A percentile compares a stretch with the other conserved stretches of the same genome.
These are phyloP conservation scores for Rhizoclosmatium globosum DNA, from an alignment of 192 early-diverging fungal species.

Conservation along the genomic window DNA sequence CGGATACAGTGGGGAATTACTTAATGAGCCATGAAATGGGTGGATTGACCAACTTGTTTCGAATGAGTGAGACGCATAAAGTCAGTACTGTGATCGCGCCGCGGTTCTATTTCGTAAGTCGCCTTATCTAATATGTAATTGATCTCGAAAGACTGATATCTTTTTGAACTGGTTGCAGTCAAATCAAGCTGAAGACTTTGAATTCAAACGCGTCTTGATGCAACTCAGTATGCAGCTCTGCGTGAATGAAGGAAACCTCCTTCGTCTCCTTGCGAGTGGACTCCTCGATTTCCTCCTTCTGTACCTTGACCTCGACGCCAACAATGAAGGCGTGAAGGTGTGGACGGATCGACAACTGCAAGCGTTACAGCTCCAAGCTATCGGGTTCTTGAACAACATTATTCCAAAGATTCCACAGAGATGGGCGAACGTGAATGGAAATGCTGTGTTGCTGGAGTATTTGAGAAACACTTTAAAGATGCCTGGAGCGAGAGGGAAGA, in stretches of 20 bases:
- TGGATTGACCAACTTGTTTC: slow-evolving; percentile 4
- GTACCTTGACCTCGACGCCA: slow-evolving; percentile 37
- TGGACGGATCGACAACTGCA: slow-evolving; percentile 48
- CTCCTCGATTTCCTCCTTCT: slow-evolving; percentile 48
- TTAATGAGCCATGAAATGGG: slow-evolving; percentile 37
- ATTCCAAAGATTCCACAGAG: slow-evolving; percentile 33
- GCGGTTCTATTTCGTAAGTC: slow-evolving; percentile 16
- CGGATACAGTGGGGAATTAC: slow-evolving; percentile 11
- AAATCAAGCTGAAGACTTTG: slow-evolving; percentile 22
- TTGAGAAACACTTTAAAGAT: slow-evolving; percentile 11
- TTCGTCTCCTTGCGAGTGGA: slow-evolving; percentile 25
- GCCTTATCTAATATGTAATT: no score
- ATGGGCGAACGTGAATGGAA: slow-evolving; percentile 39
- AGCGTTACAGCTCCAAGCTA: slow-evolving; percentile 44
- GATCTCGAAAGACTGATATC: background rate
- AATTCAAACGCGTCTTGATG: slow-evolving; percentile 35
- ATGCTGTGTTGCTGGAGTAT: slow-evolving; percentile 40
- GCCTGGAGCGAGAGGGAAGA: background rate
- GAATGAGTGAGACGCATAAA: background rate
- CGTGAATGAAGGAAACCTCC: slow-evolving; percentile 7
- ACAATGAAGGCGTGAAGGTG: slow-evolving; percentile 28
- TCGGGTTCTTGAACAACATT: slow-evolving; percentile 43
- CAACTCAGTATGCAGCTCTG: slow-evolving; percentile 25
- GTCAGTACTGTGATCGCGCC: slow-evolving; percentile 7
- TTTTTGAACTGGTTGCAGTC: background rate